A percentile compares a stretch with the other conserved stretches of the same genome.
These are phyloP conservation scores for Phytophthora kernoviae DNA, from an alignment of 352 stramenopile genomes.

Conservation along the genomic window DNA sequence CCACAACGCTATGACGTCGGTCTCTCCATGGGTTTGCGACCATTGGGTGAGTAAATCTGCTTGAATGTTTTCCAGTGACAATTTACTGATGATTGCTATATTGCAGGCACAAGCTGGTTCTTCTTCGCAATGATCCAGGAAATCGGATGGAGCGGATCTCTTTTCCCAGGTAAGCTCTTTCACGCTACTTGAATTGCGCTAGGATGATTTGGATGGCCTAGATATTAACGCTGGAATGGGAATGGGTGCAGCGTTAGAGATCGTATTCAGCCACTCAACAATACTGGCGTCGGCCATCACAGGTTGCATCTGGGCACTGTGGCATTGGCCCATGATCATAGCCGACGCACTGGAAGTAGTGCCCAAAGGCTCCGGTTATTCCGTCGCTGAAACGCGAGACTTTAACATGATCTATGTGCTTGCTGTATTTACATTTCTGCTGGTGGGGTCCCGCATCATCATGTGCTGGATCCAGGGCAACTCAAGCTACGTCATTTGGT, in stretches of 20 bases:
- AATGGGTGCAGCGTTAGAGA: constrained; percentile 64
- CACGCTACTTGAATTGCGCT: constrained; percentile 1
- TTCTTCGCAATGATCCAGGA: constrained; percentile 82
- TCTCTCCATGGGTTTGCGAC: constrained; percentile 64
- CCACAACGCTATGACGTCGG: constrained; percentile 82
- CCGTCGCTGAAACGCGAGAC: constrained; percentile 74
- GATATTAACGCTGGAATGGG: neutral
- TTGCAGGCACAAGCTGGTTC: constrained; percentile 85
- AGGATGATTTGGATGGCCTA: neutral
- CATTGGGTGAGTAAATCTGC: constrained; percentile 49
- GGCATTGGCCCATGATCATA: constrained; percentile 91
- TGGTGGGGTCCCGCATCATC: constrained; percentile 86
- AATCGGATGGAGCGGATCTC: constrained; percentile 86
- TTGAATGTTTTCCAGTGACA: constrained; percentile 6
- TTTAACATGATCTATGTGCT: constrained; percentile 86
- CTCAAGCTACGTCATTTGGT: constrained; percentile 89
- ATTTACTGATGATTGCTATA: constrained; percentile 4
- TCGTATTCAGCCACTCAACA: constrained; percentile 88
- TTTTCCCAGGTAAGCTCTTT: constrained; percentile 73
- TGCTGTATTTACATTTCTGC: constrained; percentile 74
- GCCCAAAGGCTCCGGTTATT: constrained; percentile 74
- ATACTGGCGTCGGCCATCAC: constrained; percentile 87
- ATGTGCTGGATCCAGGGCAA: constrained; percentile 93
- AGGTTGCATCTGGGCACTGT: constrained; percentile 83
- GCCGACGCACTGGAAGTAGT: constrained; percentile 80